phyloP scores from a whole-genome alignment of 345 rosid genomes.

The Odontarrhena argentea region DNA sequence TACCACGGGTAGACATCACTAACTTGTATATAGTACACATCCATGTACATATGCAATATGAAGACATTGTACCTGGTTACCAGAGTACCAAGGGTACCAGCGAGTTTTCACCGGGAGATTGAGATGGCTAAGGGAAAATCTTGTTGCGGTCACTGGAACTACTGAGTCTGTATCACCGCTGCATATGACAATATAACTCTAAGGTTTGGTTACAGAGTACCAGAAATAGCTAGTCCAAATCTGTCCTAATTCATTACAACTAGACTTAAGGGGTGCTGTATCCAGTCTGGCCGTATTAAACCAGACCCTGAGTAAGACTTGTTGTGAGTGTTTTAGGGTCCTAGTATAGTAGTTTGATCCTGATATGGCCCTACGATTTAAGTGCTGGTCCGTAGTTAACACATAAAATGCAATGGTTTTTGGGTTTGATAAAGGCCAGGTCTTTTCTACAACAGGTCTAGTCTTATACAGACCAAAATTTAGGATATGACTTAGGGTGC shows the following conservation, averaged over 20 bases:
- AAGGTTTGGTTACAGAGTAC: conserved; percentile 2
- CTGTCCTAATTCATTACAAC: background rate
- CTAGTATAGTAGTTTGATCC: no score
- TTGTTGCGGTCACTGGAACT: conserved; percentile 88
- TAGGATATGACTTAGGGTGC: no score
- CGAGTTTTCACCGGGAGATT: conserved; percentile 62
- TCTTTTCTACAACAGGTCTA: background rate
- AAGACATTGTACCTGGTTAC: conserved; percentile 54
- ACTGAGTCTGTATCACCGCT: conserved; percentile 94
- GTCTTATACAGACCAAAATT: no score
- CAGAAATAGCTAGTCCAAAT: background rate
- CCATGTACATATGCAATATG: background rate
- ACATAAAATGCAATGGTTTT: no score
- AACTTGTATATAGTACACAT: background rate
- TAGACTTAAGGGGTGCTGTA: background rate
- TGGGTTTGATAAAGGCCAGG: background rate
- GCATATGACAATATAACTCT: conserved; percentile 27
- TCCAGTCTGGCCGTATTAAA: no score
- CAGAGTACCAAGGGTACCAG: conserved; percentile 95
- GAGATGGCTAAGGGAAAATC: conserved; percentile 79
- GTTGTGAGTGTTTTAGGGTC: no score
- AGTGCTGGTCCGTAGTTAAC: no score
- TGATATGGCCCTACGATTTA: no score
- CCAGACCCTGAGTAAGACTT: no score
- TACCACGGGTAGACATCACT: conserved; percentile 8